These are phyloP conservation scores for Aspergillus persii DNA, from an alignment of 2,329 filamentous ascomycete genomes.

Conservation along the genomic window DNA sequence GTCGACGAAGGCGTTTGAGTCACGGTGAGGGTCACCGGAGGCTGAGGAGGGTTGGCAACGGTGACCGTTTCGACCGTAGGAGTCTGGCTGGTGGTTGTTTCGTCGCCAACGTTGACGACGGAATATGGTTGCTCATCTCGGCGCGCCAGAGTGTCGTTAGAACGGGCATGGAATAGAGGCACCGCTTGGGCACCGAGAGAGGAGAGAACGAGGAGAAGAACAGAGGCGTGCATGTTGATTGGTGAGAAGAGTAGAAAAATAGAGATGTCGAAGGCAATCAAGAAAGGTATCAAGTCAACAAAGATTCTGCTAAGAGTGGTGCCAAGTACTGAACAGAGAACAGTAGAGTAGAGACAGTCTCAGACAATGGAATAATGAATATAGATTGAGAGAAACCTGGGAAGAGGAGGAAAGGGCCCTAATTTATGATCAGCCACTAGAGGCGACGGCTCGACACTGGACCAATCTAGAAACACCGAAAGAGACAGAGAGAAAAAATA, in stretches of 20 bases:
- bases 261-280: neutral
- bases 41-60: conserved; percentile 10
- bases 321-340: neutral
- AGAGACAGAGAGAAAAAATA: neutral
- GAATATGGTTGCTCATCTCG: conserved; percentile 25
- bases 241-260: neutral
- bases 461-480: conserved; percentile 3
- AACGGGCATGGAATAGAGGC: conserved; percentile 23
- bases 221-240: conserved; percentile 30
- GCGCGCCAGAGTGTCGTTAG: conserved; percentile 23
- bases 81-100: conserved; percentile 13
- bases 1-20: conserved; percentile 19
- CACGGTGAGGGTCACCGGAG: conserved; percentile 26
- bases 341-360: neutral
- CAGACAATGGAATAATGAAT: neutral
- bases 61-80: conserved; percentile 18
- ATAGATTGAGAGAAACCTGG: neutral
- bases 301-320: neutral
- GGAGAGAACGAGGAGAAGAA: conserved; percentile 27
- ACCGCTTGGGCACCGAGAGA: conserved; percentile 28
- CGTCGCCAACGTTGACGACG: conserved; percentile 34
- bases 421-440: conserved; percentile 9
- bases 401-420: neutral
- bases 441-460: neutral
- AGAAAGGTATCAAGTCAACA: conserved; percentile 2